Evolutionary conservation across 192 early-diverging fungal species (phyloP), one percentile per base, ranked within the genome.

Genomic region (Dissophora globulifera): DNA sequence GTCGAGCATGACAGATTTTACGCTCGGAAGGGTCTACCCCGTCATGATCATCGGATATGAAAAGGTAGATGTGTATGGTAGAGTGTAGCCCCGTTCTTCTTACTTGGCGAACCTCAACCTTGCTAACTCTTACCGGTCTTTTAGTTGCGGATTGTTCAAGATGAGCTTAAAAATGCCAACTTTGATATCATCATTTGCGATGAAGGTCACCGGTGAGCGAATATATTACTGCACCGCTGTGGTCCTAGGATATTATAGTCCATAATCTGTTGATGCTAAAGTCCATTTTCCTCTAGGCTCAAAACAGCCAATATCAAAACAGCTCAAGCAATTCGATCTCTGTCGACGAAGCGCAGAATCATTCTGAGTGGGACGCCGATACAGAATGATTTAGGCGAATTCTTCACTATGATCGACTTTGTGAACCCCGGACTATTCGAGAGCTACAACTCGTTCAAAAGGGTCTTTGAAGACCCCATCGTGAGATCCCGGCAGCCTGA

Each of bases 1-100:
- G 20, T 74, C 82, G 12, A 38, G 78, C 40, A 38, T 84, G 7
- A 69, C 63, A 4, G 78, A 83, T 27, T 84, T 85, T 52, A 54
- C 81, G 3, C 54, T 80, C 2, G 82, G 82, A 16, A 59, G 46
- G n/a, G 65, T 84, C 6, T 84, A 80, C 43, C 65, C 62, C 3
- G 82, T 83, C 3, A 84, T 85, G 79, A 79, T 85, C 30, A 72
- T 85, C 30, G 82, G 84, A 26, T 85, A 85, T 46, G 84, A 85
- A 33, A 81, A 81, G 59, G 72, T 78, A 67, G 1, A 8, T 0
- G 12, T 17, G 15, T n/a, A n/a, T n/a, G n/a, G n/a, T n/a, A n/a
- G n/a, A n/a, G n/a, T n/a, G n/a, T n/a, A n/a, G n/a, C n/a, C n/a
- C n/a, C n/a, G n/a, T n/a, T n/a, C n/a, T n/a, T n/a, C n/a, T n/a